Conservation (phyloP, 805 yeast genomes). For the Teunomyces aglyptinius region DNA sequence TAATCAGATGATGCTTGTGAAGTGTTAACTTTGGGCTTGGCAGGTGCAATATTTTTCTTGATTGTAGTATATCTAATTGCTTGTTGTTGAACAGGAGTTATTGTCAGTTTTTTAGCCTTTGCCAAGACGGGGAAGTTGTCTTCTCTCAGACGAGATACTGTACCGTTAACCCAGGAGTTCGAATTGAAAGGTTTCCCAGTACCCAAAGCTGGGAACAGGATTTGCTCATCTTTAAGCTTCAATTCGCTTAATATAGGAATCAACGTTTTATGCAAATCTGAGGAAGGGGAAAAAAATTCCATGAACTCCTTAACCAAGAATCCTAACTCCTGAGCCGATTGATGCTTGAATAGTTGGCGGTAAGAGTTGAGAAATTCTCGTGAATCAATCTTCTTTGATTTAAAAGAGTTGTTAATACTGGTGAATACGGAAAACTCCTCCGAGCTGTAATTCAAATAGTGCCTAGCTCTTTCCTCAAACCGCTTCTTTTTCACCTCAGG, state of each 20-base stretch:
- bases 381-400: constrained; percentile 46
- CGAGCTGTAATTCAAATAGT: constrained; percentile 59
- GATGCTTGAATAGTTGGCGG: constrained; percentile 43
- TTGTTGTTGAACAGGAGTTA: constrained; percentile 15
- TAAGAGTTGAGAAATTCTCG: constrained; percentile 47
- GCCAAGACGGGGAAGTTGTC: constrained; percentile 37
- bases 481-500: constrained; percentile 54
- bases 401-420: constrained; percentile 47
- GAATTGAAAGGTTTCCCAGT: constrained; percentile 10
- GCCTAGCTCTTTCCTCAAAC: constrained; percentile 82
- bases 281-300: constrained; percentile 51
- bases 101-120: constrained; percentile 21
- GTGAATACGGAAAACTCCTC: constrained; percentile 49
- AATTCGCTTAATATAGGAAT: constrained; percentile 19
- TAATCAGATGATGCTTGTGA: constrained; percentile 21
- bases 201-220: constrained; percentile 52
- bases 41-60: constrained; percentile 16
- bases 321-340: constrained; percentile 47
- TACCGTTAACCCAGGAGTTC: constrained; percentile 12
- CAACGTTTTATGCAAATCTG: constrained; percentile 44
- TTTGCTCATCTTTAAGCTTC: constrained; percentile 22
- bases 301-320: constrained; percentile 60
- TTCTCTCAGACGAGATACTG: constrained; percentile 11
- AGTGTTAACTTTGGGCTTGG: constrained; percentile 14
- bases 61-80: constrained; percentile 38